phyloP scores from a whole-genome alignment of 148 eudicot genomes.

The Silene latifolia region DNA sequence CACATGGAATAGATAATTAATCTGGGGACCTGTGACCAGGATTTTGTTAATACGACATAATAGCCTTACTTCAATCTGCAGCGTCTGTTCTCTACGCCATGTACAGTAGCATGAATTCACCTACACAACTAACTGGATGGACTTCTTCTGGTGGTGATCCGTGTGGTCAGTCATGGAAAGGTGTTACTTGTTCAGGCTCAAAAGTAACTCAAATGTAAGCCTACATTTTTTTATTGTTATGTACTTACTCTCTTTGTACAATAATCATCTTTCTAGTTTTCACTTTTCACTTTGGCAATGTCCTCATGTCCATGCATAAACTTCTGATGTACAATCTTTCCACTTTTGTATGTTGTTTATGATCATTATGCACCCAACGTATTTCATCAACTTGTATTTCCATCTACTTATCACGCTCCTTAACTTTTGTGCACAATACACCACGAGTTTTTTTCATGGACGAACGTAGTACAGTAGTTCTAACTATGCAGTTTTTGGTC shows the following conservation, averaged over 20 bases:
- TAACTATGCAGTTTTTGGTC: neutral
- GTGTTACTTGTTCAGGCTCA: conserved; percentile 75
- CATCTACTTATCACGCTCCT: too few relatives aligned
- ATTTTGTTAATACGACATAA: too few relatives aligned
- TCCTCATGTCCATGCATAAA: too few relatives aligned
- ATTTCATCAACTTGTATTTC: neutral
- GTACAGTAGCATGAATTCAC: conserved; percentile 69
- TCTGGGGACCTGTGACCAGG: too few relatives aligned
- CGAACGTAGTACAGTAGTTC: neutral
- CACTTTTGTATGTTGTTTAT: too few relatives aligned
- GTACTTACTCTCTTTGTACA: too few relatives aligned
- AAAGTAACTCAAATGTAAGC: conserved; percentile 68
- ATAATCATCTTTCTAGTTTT: too few relatives aligned
- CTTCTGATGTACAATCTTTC: too few relatives aligned
- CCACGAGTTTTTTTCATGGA: neutral
- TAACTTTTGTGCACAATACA: too few relatives aligned
- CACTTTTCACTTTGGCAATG: too few relatives aligned
- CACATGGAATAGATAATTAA: too few relatives aligned
- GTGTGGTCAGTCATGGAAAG: conserved; percentile 87
- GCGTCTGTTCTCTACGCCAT: conserved; percentile 56
- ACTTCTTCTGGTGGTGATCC: conserved; percentile 72
- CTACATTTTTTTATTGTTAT: neutral
- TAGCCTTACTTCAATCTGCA: conserved; percentile 30
- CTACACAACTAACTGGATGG: conserved; percentile 75
- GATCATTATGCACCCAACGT: neutral